Base-by-base conservation (phyloP, 352 stramenopile species). In the Pythium phragmitis region DNA sequence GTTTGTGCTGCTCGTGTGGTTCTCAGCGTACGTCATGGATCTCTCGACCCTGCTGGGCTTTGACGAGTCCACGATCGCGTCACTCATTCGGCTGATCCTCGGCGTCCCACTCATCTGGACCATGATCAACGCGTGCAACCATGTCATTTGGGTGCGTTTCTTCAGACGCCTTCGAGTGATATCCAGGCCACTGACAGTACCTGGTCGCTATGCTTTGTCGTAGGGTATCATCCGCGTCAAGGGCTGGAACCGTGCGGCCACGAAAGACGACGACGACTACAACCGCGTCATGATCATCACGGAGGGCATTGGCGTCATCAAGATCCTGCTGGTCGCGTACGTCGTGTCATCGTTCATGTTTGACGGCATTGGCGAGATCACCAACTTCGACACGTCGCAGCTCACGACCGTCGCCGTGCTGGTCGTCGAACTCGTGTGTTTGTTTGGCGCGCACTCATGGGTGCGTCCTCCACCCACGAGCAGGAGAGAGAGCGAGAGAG, bases 271-370 rank as follows among this genome's bases (percentile, higher is more conserved):
- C 48, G 84, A 95, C 69, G 84, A 93, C 69, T 91, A 92, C 60
- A 91, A 82, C 70, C 72, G 85, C 51, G 79, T 92, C 13, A 89
- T 95, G 86, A 93, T 95, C 71, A 82, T 95, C 62, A 92, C 84
- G 0, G 86, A 95, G 59, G 81, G 84, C 52, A 92, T 95, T 67
- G 79, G 76, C 17, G 86, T 94, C 33, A 92, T 95, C 71, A 90
- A 91, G 65, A 80, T 93, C 57, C 52, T 93, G 54, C 63, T 95
- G n/a, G 73, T 91, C n/a, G 80, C 81, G 5, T 72, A 82, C 3
- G 82, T 95, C n/a, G 77, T 93, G 21, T 93, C 85, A n/a, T 82
- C 79, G 28, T 92, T 87, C 57, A 93, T 95, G 63, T 79, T 95
- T 45, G 84, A 90, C 61, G 84, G 89, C 52, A 88, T 95, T 34